Evolutionary conservation across 345 rosid species (phyloP).

Genomic region (Camelina hispida): DNA sequence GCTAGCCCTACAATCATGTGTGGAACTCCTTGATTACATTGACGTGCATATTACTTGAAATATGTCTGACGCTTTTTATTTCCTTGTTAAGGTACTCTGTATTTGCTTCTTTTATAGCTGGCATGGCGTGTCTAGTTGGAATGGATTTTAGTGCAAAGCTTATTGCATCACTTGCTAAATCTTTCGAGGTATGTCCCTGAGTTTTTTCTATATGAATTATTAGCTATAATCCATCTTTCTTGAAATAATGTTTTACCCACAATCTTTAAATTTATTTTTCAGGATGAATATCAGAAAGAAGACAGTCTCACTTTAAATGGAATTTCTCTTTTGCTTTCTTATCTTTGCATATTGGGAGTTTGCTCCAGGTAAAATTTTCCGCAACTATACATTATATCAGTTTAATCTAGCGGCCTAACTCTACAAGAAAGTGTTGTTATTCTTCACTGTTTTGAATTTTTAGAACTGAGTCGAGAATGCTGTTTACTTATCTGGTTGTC

Average conservation of each 20-base stretch:
- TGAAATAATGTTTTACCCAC: constrained; percentile 8
- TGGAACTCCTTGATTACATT: constrained; percentile 7
- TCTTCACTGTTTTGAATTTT: background rate
- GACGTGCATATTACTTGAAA: background rate
- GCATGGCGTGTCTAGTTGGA: constrained; percentile 85
- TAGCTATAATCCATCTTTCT: too few relatives aligned
- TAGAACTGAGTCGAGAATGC: constrained; percentile 7
- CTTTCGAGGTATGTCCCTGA: constrained; percentile 66
- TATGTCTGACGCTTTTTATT: background rate
- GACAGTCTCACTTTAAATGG: constrained; percentile 83
- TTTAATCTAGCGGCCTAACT: background rate
- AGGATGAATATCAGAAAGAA: constrained; percentile 83
- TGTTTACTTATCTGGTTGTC: constrained; percentile 1
- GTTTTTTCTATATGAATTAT: constrained; percentile 12
- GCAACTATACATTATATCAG: constrained; percentile 16
- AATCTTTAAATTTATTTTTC: constrained; percentile 25
- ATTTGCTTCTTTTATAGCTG: constrained; percentile 93
- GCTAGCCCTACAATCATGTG: constrained; percentile 10
- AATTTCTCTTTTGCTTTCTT: constrained; percentile 77
- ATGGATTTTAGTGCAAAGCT: constrained; percentile 89
- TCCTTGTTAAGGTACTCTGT: constrained; percentile 68
- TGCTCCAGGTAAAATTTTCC: constrained; percentile 68
- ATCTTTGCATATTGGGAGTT: constrained; percentile 80
- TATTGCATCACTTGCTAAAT: constrained; percentile 73
- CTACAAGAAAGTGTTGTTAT: background rate